Conservation (phyloP, 352 stramenopile genomes). For the Globisporangium radiosum region DNA sequence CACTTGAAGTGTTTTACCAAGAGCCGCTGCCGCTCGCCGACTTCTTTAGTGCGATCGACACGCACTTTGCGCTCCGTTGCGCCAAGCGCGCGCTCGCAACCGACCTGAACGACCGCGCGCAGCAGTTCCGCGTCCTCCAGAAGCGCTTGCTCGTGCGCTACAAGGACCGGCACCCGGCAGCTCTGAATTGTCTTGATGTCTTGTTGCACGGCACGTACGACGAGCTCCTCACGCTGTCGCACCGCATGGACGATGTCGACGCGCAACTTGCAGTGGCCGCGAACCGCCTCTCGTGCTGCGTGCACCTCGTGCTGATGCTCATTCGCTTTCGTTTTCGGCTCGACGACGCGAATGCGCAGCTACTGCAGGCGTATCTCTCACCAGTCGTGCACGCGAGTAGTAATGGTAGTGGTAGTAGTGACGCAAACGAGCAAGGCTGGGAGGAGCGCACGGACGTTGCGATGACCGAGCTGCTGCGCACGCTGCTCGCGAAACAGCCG, state of each 20-base stretch:
- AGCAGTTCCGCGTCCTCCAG: constrained; percentile 87
- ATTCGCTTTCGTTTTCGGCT: constrained; percentile 78
- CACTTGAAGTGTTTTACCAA: constrained; percentile 69
- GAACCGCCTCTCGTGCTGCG: constrained; percentile 66
- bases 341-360: constrained; percentile 43
- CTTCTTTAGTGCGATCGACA: constrained; percentile 85
- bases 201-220: constrained; percentile 85
- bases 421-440: constrained; percentile 66
- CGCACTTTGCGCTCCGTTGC: constrained; percentile 70
- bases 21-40: constrained; percentile 80
- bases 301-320: constrained; percentile 77
- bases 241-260: constrained; percentile 63
- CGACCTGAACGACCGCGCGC: constrained; percentile 76
- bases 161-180: constrained; percentile 81
- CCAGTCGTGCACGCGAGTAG: constrained; percentile 46
- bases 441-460: constrained; percentile 80
- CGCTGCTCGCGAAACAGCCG: constrained; percentile 56
- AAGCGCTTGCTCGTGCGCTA: constrained; percentile 88
- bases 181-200: constrained; percentile 77
- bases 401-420: constrained; percentile 12
- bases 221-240: constrained; percentile 66
- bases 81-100: constrained; percentile 54
- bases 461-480: constrained; percentile 84
- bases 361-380: constrained; percentile 66
- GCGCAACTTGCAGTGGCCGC: constrained; percentile 37